Base-by-base conservation (phyloP, 495 filamentous ascomycete genomes). In the Tuber umbilicatum region DNA sequence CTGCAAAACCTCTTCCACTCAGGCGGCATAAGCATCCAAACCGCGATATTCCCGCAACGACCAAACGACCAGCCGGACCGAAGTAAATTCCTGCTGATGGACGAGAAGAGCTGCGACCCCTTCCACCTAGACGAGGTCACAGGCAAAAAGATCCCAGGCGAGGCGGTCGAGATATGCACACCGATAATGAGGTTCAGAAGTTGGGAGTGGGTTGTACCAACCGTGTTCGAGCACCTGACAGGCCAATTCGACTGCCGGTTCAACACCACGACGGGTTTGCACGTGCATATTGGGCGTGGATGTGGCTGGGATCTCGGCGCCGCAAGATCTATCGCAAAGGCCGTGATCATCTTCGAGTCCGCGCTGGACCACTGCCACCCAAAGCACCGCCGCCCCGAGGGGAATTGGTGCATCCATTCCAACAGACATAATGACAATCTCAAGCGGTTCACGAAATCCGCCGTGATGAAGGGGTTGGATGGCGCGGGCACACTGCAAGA, bases 121-220 rank as follows among this genome's bases (percentile, higher is more conserved):
- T 74, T 37, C 31, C 42, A 71, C n/a, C 74, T 69, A 9, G 77
- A 78, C 40, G 55, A 74, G n/a, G 38, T 27, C 35, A 50, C 50
- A 38, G n/a, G 41, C 16, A 43, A 69, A 23, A 72, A 68, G 43
- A 69, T 78, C 12, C 68, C 67, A 21, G 77, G 78, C 41, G 72
- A 79, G 17, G 78, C 70, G n/a, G 67, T 81, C 10, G 79, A 81
- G 39, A 43, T 81, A n/a, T 81, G 79, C n/a, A 81, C 79, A 31
- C 79, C 79, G 0, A 81, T 81, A n/a, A 60, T 81, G 38, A 43
- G 50, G 3, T 74, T 78, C 17, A 38, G 31, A 1, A 78, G 75
- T 14, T 81, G 73, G 75, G 73, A 76, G 43, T 73, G 70, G 67
- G 39, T 77, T 0, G 55, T 81, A 14, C 75, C 73, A 17, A 78